Base-by-base conservation (phyloP, 2,329 filamentous ascomycete species). In the Sordariomycetes sp. region DNA sequence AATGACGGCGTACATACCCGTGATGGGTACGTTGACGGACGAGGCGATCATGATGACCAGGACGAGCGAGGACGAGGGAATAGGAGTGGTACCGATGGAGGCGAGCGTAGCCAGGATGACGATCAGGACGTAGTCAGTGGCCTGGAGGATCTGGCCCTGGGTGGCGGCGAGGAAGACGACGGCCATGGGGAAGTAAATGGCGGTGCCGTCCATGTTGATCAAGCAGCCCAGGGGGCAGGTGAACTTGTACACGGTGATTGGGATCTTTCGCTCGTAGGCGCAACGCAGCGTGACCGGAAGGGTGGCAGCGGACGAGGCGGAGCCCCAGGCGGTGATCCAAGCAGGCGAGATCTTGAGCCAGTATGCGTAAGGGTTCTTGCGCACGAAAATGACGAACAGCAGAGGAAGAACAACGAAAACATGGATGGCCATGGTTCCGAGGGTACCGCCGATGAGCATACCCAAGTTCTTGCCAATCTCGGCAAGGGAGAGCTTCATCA, bases 311-410 rank as follows among this genome's bases (percentile, higher is more conserved):
- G 64, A 69, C 2, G 66, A 70, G 1, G 68, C 67, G 9, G 66
- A 64, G 25, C 68, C 68, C 68, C 68, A 72, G 1, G 67, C 68
- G 2, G 68, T 71, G 33, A 71, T 55, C 69, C 68, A 72, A 0
- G 68, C 66, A 0, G 63, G 64, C 3, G 64, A 65, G 39, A 58
- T 61, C 38, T 58, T 63, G 38, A 66, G 14, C 66, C 68, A 71
- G 43, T 61, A 55, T 0, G 53, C 35, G 35, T 66, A 72, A 0
- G 67, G 65, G 42, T 72, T 72, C 38, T 50, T 46, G 32, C 63
- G 50, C 2, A 56, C 58, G 35, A 68, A 51, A 15, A 26, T 28
- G 33, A 59, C 60, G 51, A 56, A 68, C 23, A 68, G 43, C 28
- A 56, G 39, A 0, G 68, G 68, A 0, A 70, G 50, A 12, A 70